Base-by-base conservation (phyloP, 345 rosid genomes). In the Salix purpurea region DNA sequence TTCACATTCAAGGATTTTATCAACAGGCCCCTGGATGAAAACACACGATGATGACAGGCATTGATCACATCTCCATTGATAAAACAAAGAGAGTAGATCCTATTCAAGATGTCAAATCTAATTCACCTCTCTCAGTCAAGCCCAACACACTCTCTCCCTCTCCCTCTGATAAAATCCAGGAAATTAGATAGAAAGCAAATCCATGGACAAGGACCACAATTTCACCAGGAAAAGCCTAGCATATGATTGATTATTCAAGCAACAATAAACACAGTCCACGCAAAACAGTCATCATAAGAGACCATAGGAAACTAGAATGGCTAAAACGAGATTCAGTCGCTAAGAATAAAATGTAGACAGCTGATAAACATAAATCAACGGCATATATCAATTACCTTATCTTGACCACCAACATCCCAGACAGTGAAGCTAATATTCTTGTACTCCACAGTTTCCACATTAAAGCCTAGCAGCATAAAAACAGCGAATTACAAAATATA, bases 381-480 rank as follows among this genome's bases (percentile, higher is more conserved):
- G 62, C 52, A 23, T 58, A n/a, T 56, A 12, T 23, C 14, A 58
- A 40, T 65, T 42, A 69, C 71, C 71, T 69, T 69, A 28, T 69
- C 71, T 44, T 69, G 71, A 40, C 71, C 71, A 44, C 71, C 71
- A 39, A 69, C 71, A 69, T 69, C 71, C 71, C 71, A 69, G 12
- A 69, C 71, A n/a, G 71, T 69, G 71, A 69, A 69, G 71, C 71
- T 69, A 26, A 69, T 69, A 44, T 69, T 69, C 71, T 69, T 69
- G 24, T 69, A 69, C 12, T 69, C 71, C 28, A 69, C 71, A 21
- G 71, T 69, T 44, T 69, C 71, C 54, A 69, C 71, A 42, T 69
- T 69, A 69, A 69, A 69, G 12, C 71, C 71, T 69, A 69, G 6
- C 54, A 69, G 14, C 24, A 67, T n/a, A 12, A 11, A 1, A 12